Evolutionary conservation across 148 eudicot species (phyloP).

Genomic region (Rhododendron williamsianum): DNA sequence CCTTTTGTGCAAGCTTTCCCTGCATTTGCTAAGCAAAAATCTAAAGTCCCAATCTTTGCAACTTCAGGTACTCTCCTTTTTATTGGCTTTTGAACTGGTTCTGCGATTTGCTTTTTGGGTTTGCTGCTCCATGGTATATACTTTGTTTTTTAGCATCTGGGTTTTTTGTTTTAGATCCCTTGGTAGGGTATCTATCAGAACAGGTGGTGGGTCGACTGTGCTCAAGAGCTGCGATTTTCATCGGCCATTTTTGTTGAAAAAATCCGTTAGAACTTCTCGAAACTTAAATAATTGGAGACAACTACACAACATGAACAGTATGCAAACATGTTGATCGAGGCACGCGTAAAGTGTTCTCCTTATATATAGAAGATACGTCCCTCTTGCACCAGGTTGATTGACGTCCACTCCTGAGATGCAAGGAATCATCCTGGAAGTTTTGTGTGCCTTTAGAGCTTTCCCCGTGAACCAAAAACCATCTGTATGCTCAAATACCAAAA

Average conservation of each 20-base stretch:
- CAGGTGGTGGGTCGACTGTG: constrained; percentile 30
- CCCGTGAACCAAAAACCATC: too few relatives aligned
- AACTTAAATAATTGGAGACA: not conserved
- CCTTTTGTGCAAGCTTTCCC: not conserved
- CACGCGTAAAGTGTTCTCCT: not conserved
- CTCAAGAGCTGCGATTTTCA: constrained; percentile 53
- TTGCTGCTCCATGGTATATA: constrained; percentile 13
- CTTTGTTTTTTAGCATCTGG: constrained; percentile 32
- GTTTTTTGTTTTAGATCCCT: constrained; percentile 27
- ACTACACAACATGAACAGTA: not conserved
- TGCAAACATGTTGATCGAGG: not conserved
- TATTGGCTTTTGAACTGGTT: constrained; percentile 27
- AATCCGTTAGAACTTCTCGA: not conserved
- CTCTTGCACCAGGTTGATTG: not conserved
- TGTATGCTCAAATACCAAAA: too few relatives aligned
- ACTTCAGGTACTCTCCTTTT: constrained; percentile 27
- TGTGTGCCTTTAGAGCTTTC: not conserved
- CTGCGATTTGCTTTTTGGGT: constrained; percentile 34
- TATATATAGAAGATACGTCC: not conserved
- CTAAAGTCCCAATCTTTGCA: constrained; percentile 47
- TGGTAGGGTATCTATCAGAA: constrained; percentile 32
- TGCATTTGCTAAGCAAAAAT: constrained; percentile 3
- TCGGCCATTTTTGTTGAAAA: not conserved
- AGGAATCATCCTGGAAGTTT: not conserved
- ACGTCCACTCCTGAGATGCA: not conserved